phyloP scores from a whole-genome alignment of 352 stramenopile genomes.

The Phytophthora parvispora region DNA sequence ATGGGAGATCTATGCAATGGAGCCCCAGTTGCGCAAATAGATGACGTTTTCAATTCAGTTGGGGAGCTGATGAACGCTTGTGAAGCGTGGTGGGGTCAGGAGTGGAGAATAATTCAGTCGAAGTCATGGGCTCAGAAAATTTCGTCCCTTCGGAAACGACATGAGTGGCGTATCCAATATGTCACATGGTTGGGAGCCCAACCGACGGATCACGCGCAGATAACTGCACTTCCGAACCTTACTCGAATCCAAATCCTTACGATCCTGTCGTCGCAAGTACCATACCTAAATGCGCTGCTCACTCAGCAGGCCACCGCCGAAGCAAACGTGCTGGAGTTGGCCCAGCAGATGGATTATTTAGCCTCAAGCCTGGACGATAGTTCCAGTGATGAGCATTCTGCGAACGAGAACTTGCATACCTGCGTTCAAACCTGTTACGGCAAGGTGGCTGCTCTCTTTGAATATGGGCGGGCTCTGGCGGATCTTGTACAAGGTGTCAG shows the following conservation, averaged over 20 bases:
- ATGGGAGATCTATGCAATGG: slow-evolving; percentile 8
- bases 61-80: slow-evolving; percentile 27
- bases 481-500: slow-evolving; percentile 67
- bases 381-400: background rate
- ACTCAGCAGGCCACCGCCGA: slow-evolving; percentile 43
- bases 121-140: slow-evolving; percentile 18
- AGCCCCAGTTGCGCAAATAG: slow-evolving; percentile 3
- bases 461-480: slow-evolving; percentile 42
- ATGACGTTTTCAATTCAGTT: slow-evolving; percentile 21
- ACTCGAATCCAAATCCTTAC: slow-evolving; percentile 49
- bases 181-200: slow-evolving; percentile 40
- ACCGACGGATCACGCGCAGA: background rate
- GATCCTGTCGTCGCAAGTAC: slow-evolving; percentile 50
- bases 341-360: slow-evolving; percentile 65
- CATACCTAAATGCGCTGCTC: slow-evolving; percentile 45
- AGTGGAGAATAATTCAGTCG: slow-evolving; percentile 24
- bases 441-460: slow-evolving; percentile 45
- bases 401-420: slow-evolving; percentile 35
- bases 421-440: slow-evolving; percentile 49
- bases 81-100: slow-evolving; percentile 20
- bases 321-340: slow-evolving; percentile 50
- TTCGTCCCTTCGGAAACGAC: slow-evolving; percentile 18
- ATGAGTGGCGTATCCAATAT: slow-evolving; percentile 52
- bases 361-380: slow-evolving; percentile 35
- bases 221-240: slow-evolving; percentile 5